Conservation (phyloP, 768 basidiomycete species). For the Kwoniella shandongensis region DNA sequence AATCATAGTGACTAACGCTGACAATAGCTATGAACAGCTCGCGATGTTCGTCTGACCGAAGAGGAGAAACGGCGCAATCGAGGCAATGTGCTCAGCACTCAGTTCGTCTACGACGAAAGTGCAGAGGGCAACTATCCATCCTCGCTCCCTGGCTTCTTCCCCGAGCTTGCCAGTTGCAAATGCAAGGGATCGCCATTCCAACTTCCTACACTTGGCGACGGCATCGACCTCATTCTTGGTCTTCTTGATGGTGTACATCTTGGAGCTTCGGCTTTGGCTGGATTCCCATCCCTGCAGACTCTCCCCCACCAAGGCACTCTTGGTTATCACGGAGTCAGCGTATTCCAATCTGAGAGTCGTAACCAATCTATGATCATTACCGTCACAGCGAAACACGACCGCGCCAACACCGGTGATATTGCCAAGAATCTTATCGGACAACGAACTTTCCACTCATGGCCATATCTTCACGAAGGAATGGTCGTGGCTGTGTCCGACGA, state of each 20-base stretch:
- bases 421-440: conserved; percentile 73
- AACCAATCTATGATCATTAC: conserved; percentile 93
- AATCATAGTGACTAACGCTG: not conserved
- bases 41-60: conserved; percentile 70
- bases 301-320: conserved; percentile 73
- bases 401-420: conserved; percentile 67
- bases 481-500: conserved; percentile 85
- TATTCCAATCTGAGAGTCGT: conserved; percentile 83
- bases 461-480: conserved; percentile 87
- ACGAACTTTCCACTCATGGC: conserved; percentile 82
- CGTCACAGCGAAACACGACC: conserved; percentile 72
- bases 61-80: conserved; percentile 76
- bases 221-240: conserved; percentile 80
- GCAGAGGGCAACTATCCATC: conserved; percentile 77
- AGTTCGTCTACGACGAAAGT: conserved; percentile 68
- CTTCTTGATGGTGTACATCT: conserved; percentile 84
- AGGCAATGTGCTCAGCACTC: conserved; percentile 71
- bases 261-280: conserved; percentile 81
- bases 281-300: conserved; percentile 93
- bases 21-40: conserved; percentile 59
- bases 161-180: conserved; percentile 73
- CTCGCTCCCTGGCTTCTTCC: conserved; percentile 92
- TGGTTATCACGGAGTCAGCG: conserved; percentile 85
- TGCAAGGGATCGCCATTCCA: conserved; percentile 81
- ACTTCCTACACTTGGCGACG: conserved; percentile 74